Evolutionary conservation across 257 asterid species (phyloP).

Genomic region (Oldenlandia corymbosa): DNA sequence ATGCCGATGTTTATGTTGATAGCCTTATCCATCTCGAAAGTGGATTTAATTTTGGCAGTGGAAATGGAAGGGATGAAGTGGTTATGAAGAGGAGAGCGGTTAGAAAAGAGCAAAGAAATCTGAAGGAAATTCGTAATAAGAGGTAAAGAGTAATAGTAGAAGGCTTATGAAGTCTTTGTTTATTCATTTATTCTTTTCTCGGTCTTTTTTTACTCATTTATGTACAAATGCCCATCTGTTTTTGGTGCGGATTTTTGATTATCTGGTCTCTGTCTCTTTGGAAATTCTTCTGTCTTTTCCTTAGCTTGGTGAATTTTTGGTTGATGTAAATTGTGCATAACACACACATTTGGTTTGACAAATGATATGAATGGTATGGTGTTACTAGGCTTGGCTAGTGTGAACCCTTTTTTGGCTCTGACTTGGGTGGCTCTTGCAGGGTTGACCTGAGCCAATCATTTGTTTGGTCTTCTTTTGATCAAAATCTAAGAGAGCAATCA

Average conservation of each 20-base stretch:
- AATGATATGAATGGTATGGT: too few species aligned
- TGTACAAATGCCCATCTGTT: not conserved
- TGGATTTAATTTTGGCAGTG: not conserved
- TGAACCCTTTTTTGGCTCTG: not conserved
- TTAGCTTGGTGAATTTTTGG: too few species aligned
- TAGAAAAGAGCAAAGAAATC: slow-evolving; percentile 16
- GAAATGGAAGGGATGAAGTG: slow-evolving; percentile 8
- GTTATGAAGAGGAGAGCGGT: slow-evolving; percentile 19
- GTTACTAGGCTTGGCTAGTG: not conserved
- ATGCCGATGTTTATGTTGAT: slow-evolving; percentile 28
- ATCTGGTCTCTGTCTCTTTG: not conserved
- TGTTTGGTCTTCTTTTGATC: not conserved
- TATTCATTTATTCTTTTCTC: not conserved
- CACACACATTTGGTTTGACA: not conserved
- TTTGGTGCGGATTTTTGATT: too few species aligned
- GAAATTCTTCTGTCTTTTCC: too few species aligned
- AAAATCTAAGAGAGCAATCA: not conserved
- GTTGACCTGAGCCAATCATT: not conserved
- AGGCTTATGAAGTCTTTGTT: not conserved
- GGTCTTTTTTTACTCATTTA: slow-evolving; percentile 10
- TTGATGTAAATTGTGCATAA: not conserved
- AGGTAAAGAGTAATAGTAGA: slow-evolving; percentile 21
- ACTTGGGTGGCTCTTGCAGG: too few species aligned
- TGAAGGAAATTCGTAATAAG: slow-evolving; percentile 22
- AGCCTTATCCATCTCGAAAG: slow-evolving; percentile 30